Base-by-base conservation (phyloP, 495 filamentous ascomycete species). In the Neurospora sp. region DNA sequence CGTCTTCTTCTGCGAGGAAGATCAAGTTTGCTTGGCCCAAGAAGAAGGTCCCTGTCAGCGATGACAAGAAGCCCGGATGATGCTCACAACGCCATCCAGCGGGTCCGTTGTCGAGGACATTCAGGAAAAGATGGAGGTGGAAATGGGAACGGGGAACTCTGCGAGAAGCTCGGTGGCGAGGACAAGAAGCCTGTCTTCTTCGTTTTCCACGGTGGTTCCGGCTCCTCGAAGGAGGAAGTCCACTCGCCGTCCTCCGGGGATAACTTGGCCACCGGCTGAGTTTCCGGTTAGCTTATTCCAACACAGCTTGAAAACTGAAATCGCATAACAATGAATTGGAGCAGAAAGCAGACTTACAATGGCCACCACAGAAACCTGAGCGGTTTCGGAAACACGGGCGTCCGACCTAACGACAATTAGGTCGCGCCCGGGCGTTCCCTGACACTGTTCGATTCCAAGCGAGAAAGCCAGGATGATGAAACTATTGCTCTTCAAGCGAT, bases 181-280 rank as follows among this genome's bases (percentile, higher is more conserved):
- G 89, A 91, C 74, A 87, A 91, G 78, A 96, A 96, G 89, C 94
- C 94, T 73, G 89, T 97, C 76, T 97, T 94, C 88, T 90, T 97
- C 81, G 94, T 97, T 82, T 97, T 97, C 89, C 94, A 97, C 87
- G 94, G 94, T 78, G 94, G 94, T 74, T 95, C 92, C 70, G 94
- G 94, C 72, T 93, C 16, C 90, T 22, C n/a, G 3, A n/a, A 46
- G 7, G 40, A 16, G 40, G 40, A 41, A 44, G 7, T 18, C 42
- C n/a, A 10, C 11, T 22, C 46, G 3, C 46, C 46, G 46, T 4
- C 20, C 20, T 53, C 46, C 4, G 20, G 10, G 46, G 11, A 12
- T 5, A 1, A n/a, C 18, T 4, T 20, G 42, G 18, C 42, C 18
- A 46, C 18, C 42, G 42, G 18, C 7, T 41, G 40, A 41, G 40